Conservation (phyloP, 202 grass and related monocot species). For the Musa balbisiana region DNA sequence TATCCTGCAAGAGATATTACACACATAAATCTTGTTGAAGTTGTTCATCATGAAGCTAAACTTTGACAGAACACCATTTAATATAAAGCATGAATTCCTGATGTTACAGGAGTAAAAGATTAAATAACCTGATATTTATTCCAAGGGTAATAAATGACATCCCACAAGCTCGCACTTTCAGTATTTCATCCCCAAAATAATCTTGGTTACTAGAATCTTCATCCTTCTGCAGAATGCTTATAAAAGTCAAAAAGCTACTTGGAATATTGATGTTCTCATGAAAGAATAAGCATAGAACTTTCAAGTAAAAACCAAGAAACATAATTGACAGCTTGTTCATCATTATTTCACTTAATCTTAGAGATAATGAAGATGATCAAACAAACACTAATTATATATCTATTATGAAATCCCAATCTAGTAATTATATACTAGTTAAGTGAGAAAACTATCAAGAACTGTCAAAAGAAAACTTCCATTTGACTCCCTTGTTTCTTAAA, state of each 20-base stretch:
- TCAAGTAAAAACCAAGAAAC: not conserved
- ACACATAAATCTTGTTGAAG: not conserved
- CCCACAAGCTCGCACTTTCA: slow-evolving; percentile 90
- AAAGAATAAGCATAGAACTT: not conserved
- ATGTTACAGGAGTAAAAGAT: not conserved
- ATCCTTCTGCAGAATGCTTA: slow-evolving; percentile 35
- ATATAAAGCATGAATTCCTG: not conserved
- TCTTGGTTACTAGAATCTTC: slow-evolving; percentile 30
- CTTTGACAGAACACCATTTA: not conserved
- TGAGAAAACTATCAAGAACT: not conserved
- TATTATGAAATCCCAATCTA: not conserved
- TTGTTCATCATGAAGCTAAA: not conserved
- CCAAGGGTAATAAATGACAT: slow-evolving; percentile 76
- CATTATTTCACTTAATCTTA: not conserved
- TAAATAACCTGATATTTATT: slow-evolving; percentile 79
- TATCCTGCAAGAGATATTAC: not conserved
- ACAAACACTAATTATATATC: not conserved
- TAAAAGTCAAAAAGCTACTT: not conserved
- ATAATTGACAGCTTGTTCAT: not conserved
- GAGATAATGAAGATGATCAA: not conserved
- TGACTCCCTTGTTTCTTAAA: not conserved
- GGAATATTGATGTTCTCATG: not conserved
- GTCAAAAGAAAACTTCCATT: not conserved
- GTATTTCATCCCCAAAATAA: slow-evolving; percentile 79
- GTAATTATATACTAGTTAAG: not conserved